Evolutionary conservation across 768 basidiomycete genomes (phyloP).

Genomic region (Rubroboletus pulcherrimus): DNA sequence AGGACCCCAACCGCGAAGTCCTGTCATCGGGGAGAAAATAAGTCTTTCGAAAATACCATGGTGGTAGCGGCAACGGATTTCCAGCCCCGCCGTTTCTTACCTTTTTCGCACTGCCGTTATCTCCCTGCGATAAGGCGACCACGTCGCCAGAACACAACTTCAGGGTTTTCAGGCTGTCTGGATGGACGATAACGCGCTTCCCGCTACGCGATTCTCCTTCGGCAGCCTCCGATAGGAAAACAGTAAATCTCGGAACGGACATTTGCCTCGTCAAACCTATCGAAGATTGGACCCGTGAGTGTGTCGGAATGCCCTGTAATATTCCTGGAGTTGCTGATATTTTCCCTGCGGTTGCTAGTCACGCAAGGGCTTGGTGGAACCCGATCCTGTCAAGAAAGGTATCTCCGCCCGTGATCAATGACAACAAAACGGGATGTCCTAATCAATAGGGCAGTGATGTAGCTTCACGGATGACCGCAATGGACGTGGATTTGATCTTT

Average conservation of each 20-base stretch:
- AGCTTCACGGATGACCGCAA: slow-evolving; percentile 5
- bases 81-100: slow-evolving; percentile 28
- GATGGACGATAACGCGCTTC: slow-evolving; percentile 61
- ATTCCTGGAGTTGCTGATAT: not conserved
- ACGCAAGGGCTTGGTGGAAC: not conserved
- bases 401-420: not conserved
- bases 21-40: slow-evolving; percentile 34
- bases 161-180: slow-evolving; percentile 54
- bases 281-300: not conserved
- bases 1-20: slow-evolving; percentile 63
- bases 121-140: slow-evolving; percentile 47
- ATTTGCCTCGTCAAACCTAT: slow-evolving; percentile 10
- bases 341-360: not conserved
- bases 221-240: slow-evolving; percentile 32
- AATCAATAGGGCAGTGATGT: slow-evolving; percentile 1
- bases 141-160: slow-evolving; percentile 70
- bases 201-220: slow-evolving; percentile 47
- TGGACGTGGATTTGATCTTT: slow-evolving; percentile 8
- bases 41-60: slow-evolving; percentile 11
- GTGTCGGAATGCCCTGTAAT: not conserved
- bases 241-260: slow-evolving; percentile 33
- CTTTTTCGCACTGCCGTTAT: slow-evolving; percentile 32
- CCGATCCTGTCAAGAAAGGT: slow-evolving; percentile 4
- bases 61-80: slow-evolving; percentile 2
- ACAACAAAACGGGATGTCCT: not conserved